A percentile compares a stretch with the other conserved stretches of the same genome.
Conservation (phyloP, 1,139 yeast species). For the Tardiomyces digboiensis region DNA sequence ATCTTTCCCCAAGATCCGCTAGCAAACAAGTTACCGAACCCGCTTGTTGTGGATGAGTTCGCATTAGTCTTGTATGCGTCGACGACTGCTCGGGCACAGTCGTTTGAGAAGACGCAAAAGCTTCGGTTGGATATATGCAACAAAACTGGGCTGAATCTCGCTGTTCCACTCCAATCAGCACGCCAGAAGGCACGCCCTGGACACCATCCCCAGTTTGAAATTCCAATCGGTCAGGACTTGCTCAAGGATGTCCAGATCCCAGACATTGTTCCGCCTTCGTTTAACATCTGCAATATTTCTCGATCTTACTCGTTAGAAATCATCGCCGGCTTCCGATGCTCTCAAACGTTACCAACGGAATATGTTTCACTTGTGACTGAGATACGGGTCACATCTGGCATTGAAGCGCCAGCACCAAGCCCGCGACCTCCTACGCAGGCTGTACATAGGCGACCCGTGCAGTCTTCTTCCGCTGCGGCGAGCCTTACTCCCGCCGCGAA, state of each 20-base stretch:
- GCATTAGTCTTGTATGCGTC: slow-evolving; percentile 16
- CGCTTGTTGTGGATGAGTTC: slow-evolving; percentile 15
- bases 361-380: slow-evolving; percentile 13
- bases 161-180: slow-evolving; percentile 6
- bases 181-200: slow-evolving; percentile 6
- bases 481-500: not conserved
- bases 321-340: slow-evolving; percentile 35
- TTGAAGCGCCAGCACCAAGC: slow-evolving; percentile 6
- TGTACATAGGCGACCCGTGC: no score
- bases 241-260: slow-evolving; percentile 37
- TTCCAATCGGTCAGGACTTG: slow-evolving; percentile 11
- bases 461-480: no score
- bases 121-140: slow-evolving; percentile 12
- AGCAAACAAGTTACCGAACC: slow-evolving; percentile 4
- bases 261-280: slow-evolving; percentile 42
- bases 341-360: slow-evolving; percentile 17
- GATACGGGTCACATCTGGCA: slow-evolving; percentile 16
- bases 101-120: slow-evolving; percentile 9
- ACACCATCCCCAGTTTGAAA: slow-evolving; percentile 9
- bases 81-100: slow-evolving; percentile 21
- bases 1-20: slow-evolving; percentile 13
- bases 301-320: slow-evolving; percentile 39
- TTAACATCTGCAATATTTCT: slow-evolving; percentile 47
- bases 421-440: not conserved
- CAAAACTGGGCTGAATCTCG: slow-evolving; percentile 7